These are phyloP conservation scores for Prunus kanzakura DNA, from an alignment of 306 rosid species.

Conservation along the genomic window DNA sequence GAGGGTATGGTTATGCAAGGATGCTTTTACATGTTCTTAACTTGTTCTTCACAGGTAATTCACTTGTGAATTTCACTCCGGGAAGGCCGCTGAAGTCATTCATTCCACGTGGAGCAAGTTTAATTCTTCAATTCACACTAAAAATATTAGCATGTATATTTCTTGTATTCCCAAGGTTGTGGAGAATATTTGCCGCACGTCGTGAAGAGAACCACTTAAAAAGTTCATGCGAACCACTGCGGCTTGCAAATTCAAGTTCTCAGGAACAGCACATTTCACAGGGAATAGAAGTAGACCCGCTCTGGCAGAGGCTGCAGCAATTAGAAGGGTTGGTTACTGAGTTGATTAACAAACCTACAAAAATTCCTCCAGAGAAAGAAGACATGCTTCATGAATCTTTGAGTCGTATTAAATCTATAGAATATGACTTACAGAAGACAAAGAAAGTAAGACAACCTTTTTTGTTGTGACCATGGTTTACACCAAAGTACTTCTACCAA, in stretches of 20 bases:
- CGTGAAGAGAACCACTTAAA: slow-evolving; percentile 29
- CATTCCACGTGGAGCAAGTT: slow-evolving; percentile 40
- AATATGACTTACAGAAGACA: slow-evolving; percentile 89
- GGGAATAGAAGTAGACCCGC: slow-evolving; percentile 46
- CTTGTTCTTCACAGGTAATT: slow-evolving; percentile 50
- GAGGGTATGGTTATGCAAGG: neutral
- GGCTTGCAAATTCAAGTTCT: slow-evolving; percentile 36
- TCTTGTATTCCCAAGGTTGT: slow-evolving; percentile 42
- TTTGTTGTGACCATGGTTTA: slow-evolving; percentile 11
- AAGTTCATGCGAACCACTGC: slow-evolving; percentile 26
- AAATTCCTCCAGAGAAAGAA: slow-evolving; percentile 91
- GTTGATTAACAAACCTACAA: slow-evolving; percentile 66
- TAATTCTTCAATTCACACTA: slow-evolving; percentile 39
- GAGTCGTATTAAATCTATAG: slow-evolving; percentile 85
- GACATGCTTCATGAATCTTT: slow-evolving; percentile 82
- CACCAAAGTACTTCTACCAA: slow-evolving; percentile 19
- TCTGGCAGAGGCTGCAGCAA: slow-evolving; percentile 75
- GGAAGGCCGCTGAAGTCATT: slow-evolving; percentile 44
- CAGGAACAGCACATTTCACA: slow-evolving; percentile 41
- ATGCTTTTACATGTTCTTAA: slow-evolving; percentile 23
- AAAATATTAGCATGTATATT: slow-evolving; percentile 54
- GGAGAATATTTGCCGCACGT: slow-evolving; percentile 36
- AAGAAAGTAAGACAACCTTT: slow-evolving; percentile 59
- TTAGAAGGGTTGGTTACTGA: slow-evolving; percentile 77
- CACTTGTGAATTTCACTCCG: slow-evolving; percentile 25